A percentile compares a stretch with the other conserved stretches of the same genome.
These are phyloP conservation scores for Phytophthora fragariae DNA, from an alignment of 352 stramenopile species.

Conservation along the genomic window DNA sequence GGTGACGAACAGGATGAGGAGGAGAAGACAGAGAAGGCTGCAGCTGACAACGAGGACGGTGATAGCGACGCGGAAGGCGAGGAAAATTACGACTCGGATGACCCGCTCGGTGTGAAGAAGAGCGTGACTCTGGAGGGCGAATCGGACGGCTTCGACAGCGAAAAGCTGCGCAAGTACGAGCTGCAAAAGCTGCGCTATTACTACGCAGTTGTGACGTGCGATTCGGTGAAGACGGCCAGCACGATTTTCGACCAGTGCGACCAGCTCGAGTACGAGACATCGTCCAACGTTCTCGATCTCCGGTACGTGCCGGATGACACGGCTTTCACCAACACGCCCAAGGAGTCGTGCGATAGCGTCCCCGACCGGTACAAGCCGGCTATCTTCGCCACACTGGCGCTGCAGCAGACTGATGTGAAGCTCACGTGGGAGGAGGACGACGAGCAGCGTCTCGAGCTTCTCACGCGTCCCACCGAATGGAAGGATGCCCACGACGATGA, in stretches of 20 bases:
- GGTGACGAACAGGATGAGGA: constrained; percentile 37
- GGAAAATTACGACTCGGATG: constrained; percentile 72
- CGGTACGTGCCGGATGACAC: constrained; percentile 94
- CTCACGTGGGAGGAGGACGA: constrained; percentile 97
- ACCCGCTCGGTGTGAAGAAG: constrained; percentile 75
- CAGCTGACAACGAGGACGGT: constrained; percentile 31
- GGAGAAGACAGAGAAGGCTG: constrained; percentile 28
- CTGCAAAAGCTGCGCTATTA: constrained; percentile 98
- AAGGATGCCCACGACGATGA: constrained; percentile 92
- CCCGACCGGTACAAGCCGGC: constrained; percentile 95
- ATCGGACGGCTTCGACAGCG: constrained; percentile 89
- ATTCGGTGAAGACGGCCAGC: constrained; percentile 91
- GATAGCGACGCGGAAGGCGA: constrained; percentile 47
- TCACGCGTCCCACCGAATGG: constrained; percentile 79
- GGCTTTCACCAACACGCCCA: constrained; percentile 88
- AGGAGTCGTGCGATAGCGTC: constrained; percentile 85
- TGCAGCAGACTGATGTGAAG: constrained; percentile 94
- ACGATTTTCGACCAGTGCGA: constrained; percentile 96
- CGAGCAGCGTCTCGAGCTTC: constrained; percentile 87
- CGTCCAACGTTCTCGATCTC: constrained; percentile 95
- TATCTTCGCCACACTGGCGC: constrained; percentile 93
- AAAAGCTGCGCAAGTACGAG: constrained; percentile 97
- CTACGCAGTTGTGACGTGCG: constrained; percentile 97
- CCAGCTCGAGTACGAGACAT: constrained; percentile 98
- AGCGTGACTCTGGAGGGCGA: constrained; percentile 61